A percentile compares a stretch with the other conserved stretches of the same genome.
These are phyloP conservation scores for Penicillium griseofulvum DNA, from an alignment of 2,329 filamentous ascomycete species.

Conservation along the genomic window DNA sequence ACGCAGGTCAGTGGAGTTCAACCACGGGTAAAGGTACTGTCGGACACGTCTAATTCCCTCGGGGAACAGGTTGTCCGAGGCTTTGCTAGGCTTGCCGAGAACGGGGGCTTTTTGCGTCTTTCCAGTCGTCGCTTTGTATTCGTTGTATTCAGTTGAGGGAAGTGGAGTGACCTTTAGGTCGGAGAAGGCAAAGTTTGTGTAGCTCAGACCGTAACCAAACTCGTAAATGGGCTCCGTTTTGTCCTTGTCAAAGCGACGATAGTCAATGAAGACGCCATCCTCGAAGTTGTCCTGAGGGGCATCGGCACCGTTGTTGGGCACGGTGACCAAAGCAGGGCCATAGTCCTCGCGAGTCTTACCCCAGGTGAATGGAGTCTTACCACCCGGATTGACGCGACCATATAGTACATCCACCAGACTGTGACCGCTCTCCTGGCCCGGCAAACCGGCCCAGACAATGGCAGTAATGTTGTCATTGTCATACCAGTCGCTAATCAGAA, in stretches of 20 bases:
- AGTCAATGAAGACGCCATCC: slow-evolving; percentile 60
- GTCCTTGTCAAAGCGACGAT: slow-evolving; percentile 53
- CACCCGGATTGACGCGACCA: slow-evolving; percentile 62
- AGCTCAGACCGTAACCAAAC: slow-evolving; percentile 61
- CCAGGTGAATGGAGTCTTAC: slow-evolving; percentile 62
- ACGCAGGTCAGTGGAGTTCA: slow-evolving; percentile 58
- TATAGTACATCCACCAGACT: slow-evolving; percentile 72
- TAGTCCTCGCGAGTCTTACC: slow-evolving; percentile 54
- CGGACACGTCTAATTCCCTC: slow-evolving; percentile 50
- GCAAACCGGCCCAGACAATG: slow-evolving; percentile 72
- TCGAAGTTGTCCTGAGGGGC: slow-evolving; percentile 60
- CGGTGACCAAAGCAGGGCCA: slow-evolving; percentile 56
- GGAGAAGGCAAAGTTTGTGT: slow-evolving; percentile 63
- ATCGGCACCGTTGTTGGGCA: slow-evolving; percentile 55
- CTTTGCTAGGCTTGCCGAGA: slow-evolving; percentile 50
- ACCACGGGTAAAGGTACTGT: slow-evolving; percentile 63
- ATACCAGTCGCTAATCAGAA: slow-evolving; percentile 65
- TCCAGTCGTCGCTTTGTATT: slow-evolving; percentile 56
- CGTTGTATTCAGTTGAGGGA: slow-evolving; percentile 48
- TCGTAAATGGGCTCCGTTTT: slow-evolving; percentile 59
- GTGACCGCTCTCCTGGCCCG: slow-evolving; percentile 73
- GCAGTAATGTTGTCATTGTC: slow-evolving; percentile 67
- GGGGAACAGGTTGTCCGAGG: slow-evolving; percentile 57
- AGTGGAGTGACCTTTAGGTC: slow-evolving; percentile 51
- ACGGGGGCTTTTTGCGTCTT: slow-evolving; percentile 53